Base-by-base conservation (phyloP, 805 yeast species). In the Zygosaccharomyces bailii region DNA sequence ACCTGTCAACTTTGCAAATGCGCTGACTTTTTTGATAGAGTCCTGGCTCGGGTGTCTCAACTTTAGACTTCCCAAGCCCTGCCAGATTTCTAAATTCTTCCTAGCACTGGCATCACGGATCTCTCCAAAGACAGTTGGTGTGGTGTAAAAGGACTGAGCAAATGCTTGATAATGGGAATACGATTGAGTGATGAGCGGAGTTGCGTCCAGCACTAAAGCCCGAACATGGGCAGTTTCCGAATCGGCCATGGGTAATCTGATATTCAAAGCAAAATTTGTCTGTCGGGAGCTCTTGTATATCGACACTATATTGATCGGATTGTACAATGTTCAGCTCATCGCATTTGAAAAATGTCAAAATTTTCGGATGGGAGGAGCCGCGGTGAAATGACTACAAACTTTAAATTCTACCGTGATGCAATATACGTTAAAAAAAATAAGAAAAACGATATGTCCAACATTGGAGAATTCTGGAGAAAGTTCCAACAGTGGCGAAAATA, bases 101-200 rank as follows among this genome's bases (percentile, higher is more conserved):
- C 96, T 75, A 5, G 95, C 87, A 50, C 77, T 75, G 49, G 84
- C 96, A 69, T 93, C 98, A 58, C 78, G 82, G 60, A 93, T 80
- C 69, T 93, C 99, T 23, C 76, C 73, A 56, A 75, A 79, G 13
- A 93, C 98, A 1, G 96, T 90, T 10, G 98, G 97, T 1, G 97
- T 87, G 10, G 97, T 90, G 63, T 73, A 84, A 58, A 86, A 86
- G n/a, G 67, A 64, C 13, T 74, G 65, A 1, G 96, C 97, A 59
- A 75, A 78, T 51, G 76, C 78, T 56, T 82, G 80, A 35, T 93
- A 71, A 16, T 82, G 76, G 2, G 89, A 74, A 9, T 86, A 86
- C 4, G 93, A 74, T 57, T 87, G 95, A 1, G 95, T 84, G 54
- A 93, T 85, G 53, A 93, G 70, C 4, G 99, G 99, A 40, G 96